These are phyloP conservation scores for Leishmania aethiopica DNA, from an alignment of 208 protist genomes.

Conservation along the genomic window DNA sequence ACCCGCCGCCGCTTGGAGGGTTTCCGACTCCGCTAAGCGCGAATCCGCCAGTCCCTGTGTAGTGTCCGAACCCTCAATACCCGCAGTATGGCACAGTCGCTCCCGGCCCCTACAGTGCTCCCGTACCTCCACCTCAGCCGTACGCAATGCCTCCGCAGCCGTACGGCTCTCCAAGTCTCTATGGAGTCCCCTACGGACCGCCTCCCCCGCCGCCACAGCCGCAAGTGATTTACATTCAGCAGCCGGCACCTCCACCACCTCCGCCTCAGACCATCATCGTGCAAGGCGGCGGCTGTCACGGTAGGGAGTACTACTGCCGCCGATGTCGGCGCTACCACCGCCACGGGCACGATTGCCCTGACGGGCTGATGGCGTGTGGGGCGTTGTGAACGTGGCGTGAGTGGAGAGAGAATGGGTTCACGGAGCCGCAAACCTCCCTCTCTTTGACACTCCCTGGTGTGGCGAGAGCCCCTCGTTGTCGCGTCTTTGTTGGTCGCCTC, in stretches of 20 bases:
- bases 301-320: not conserved
- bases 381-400: not conserved
- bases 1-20: not conserved
- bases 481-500: too few species aligned
- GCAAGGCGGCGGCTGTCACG: not conserved
- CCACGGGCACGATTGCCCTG: not conserved
- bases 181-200: not conserved
- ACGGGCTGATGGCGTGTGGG: not conserved
- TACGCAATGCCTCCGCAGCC: not conserved
- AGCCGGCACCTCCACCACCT: not conserved
- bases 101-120: not conserved
- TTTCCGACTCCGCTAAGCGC: too few species aligned
- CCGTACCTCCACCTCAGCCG: not conserved
- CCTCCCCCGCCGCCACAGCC: slow-evolving; percentile 3
- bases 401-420: not conserved
- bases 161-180: not conserved
- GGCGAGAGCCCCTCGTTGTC: not conserved
- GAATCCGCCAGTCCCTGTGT: not conserved
- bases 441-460: not conserved
- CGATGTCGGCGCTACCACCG: not conserved
- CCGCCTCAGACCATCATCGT: not conserved
- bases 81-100: not conserved
- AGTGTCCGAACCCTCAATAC: not conserved
- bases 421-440: too few species aligned
- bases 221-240: slow-evolving; percentile 2